Evolutionary conservation across 1,139 yeast genomes (phyloP), one percentile per base, ranked within the genome.

Genomic region (Yamadazyma dendronema): DNA sequence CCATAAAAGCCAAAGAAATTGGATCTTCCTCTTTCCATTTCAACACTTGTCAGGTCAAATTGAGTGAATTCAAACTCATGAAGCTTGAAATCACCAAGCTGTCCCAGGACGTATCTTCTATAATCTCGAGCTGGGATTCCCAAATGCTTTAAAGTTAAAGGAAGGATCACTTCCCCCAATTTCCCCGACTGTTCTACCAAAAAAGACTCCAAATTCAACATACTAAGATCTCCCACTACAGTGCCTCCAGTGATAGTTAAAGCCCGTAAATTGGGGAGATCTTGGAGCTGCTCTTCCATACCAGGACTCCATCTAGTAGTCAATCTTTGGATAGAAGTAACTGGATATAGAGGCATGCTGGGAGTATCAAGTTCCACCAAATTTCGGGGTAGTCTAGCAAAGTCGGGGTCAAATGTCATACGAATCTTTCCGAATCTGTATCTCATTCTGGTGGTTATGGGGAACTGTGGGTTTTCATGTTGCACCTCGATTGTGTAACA

Each of bases 371-470:
- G 31, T 7, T 68, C 56, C 72, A 73, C 65, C 42, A 69, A 58
- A 46, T 69, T 74, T 9, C 22, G 22, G 22, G 22, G 22, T 9
- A 19, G 9, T 19, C 22, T 19, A 9, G 72, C 65, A 6, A 70
- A 61, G 5, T 73, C 73, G 25, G 74, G 67, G 44, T 68, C 74
- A 12, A 69, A 56, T 41, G 63, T 51, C 40, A 79, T 67, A 12
- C 83, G 84, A 28, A 77, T 56, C 24, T 19, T 19, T 9, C 22
- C 22, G 22, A 77, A 72, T 19, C 79, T 79, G 17, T 21, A 31
- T 3, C 23, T 12, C 17, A 34, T 31, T 9, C 25, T 28, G 16
- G 15, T 16, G 12, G 37, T 30, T 2, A 7, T 5, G 14, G 33
- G 16, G 12, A 24, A 24, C 13, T 8, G n/a, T 5, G 27, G 12